Evolutionary conservation across 768 basidiomycete genomes (phyloP).

Genomic region (Punctularia strigosozonata): DNA sequence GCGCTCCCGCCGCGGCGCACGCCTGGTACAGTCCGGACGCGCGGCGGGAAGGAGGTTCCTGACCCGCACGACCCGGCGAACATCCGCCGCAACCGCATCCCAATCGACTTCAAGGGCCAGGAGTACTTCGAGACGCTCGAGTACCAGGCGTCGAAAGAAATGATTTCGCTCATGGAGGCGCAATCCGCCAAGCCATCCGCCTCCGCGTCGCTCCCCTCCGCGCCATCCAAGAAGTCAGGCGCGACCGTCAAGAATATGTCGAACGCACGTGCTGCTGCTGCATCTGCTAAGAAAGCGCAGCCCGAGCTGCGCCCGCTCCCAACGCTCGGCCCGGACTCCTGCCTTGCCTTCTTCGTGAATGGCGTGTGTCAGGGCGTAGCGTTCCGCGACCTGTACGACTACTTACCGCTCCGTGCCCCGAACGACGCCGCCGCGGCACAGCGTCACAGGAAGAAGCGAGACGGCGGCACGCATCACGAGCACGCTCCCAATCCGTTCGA

Average conservation of each 20-base stretch:
- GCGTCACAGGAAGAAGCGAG: conserved; percentile 31
- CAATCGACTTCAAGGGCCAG: conserved; percentile 94
- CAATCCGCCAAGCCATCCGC: conserved; percentile 21
- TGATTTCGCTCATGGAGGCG: conserved; percentile 77
- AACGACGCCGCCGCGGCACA: conserved; percentile 51
- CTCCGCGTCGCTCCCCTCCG: conserved; percentile 44
- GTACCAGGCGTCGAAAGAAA: conserved; percentile 83
- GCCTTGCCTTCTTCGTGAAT: conserved; percentile 86
- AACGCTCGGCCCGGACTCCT: conserved; percentile 49
- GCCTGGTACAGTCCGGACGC: too few species aligned
- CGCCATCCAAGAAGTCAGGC: conserved; percentile 49
- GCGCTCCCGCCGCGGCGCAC: conserved; percentile 62
- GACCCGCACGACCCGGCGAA: conserved; percentile 75
- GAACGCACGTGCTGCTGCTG: not conserved
- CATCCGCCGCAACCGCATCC: conserved; percentile 78
- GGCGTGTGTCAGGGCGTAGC: conserved; percentile 77
- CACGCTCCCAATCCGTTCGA: conserved; percentile 81
- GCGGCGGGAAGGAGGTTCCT: too few species aligned
- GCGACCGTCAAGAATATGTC: conserved; percentile 44
- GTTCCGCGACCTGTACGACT: conserved; percentile 84
- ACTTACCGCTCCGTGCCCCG: conserved; percentile 64
- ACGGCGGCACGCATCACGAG: conserved; percentile 54
- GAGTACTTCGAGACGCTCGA: conserved; percentile 93
- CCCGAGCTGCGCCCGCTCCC: conserved; percentile 47
- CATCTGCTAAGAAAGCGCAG: conserved; percentile 8